Evolutionary conservation across 371 early-diverging fungal species (phyloP).

Genomic region (Mucor saturninus): DNA sequence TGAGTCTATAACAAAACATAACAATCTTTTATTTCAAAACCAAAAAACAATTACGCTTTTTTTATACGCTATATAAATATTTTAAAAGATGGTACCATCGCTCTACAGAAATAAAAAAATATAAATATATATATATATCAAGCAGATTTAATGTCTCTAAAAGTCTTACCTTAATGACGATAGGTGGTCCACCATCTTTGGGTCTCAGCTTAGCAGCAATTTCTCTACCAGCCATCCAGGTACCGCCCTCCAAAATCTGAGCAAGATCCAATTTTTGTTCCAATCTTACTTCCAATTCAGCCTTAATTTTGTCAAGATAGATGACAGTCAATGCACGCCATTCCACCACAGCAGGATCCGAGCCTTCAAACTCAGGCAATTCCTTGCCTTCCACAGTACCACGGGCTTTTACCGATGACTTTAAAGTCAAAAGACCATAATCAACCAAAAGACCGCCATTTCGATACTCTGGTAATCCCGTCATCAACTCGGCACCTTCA

Average conservation of each 20-base stretch:
- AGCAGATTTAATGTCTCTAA: not conserved
- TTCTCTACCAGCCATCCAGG: constrained; percentile 90
- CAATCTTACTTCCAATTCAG: constrained; percentile 55
- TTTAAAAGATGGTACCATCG: constrained; percentile 54
- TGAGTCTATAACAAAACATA: not conserved
- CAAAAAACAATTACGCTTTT: too few species aligned
- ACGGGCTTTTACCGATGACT: constrained; percentile 33
- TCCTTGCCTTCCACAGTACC: constrained; percentile 24
- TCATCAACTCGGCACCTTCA: constrained; percentile 68
- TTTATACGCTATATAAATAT: not conserved
- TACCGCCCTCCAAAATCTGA: constrained; percentile 92
- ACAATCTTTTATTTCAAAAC: not conserved
- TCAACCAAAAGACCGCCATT: constrained; percentile 74
- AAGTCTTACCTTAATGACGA: constrained; percentile 64
- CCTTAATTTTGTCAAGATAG: constrained; percentile 77
- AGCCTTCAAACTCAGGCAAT: constrained; percentile 75
- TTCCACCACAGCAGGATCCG: constrained; percentile 86
- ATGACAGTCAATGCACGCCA: constrained; percentile 93
- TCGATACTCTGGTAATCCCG: constrained; percentile 93
- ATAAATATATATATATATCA: not conserved
- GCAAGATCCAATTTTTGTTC: constrained; percentile 70
- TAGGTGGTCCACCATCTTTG: constrained; percentile 85
- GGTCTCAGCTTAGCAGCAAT: constrained; percentile 80
- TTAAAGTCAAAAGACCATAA: constrained; percentile 45
- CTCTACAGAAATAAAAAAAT: constrained; percentile 31